A percentile compares a stretch with the other conserved stretches of the same genome.
Evolutionary conservation across 2,329 filamentous ascomycete species (phyloP).

Genomic region (Colletotrichum endophyticum): DNA sequence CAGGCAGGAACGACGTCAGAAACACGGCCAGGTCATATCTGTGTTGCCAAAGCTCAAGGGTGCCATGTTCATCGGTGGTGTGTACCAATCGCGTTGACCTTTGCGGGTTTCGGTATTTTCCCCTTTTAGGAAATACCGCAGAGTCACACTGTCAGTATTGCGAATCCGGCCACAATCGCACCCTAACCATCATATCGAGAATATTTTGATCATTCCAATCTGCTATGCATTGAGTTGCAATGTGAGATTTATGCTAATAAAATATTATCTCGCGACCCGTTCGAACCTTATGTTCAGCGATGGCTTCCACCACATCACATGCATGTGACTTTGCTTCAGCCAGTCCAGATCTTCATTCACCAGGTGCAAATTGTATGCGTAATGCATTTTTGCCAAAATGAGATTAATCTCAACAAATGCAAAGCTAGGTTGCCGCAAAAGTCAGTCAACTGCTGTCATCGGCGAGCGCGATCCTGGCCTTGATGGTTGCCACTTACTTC

Average conservation of each 20-base stretch:
- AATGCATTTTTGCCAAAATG: slow-evolving; percentile 42
- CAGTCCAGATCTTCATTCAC: slow-evolving; percentile 39
- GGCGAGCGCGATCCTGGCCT: not conserved
- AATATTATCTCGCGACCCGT: not conserved
- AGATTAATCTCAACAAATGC: slow-evolving; percentile 42
- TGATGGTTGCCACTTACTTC: slow-evolving; percentile 28
- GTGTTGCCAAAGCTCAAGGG: not conserved
- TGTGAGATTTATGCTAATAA: not conserved
- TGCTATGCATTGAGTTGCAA: not conserved
- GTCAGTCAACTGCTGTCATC: not conserved
- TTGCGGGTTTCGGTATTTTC: not conserved
- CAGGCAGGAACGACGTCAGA: not conserved
- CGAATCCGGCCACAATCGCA: not conserved
- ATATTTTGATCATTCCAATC: not conserved
- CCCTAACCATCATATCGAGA: not conserved
- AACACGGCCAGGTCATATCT: not conserved
- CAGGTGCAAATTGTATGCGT: slow-evolving; percentile 40
- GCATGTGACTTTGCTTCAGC: slow-evolving; percentile 32
- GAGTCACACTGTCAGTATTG: not conserved
- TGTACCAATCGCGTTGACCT: not conserved
- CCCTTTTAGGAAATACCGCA: not conserved
- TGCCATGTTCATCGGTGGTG: not conserved
- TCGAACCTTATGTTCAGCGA: slow-evolving; percentile 28
- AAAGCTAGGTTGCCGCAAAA: slow-evolving; percentile 22
- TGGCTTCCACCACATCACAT: slow-evolving; percentile 40